Conservation (phyloP, 75 land plant genomes). For the Gnetum montanum region DNA sequence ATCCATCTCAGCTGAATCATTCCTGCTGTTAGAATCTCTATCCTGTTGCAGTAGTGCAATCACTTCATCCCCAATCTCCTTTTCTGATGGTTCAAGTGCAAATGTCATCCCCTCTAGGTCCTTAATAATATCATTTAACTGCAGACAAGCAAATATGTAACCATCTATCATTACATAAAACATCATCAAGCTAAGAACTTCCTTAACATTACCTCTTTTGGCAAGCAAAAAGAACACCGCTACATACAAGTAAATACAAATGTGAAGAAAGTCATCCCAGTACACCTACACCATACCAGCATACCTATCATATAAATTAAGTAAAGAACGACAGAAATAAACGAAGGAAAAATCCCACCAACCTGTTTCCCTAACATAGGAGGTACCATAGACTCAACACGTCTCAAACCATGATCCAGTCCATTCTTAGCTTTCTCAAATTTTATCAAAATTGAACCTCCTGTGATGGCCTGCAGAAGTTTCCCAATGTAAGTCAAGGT, state of each 20-base stretch:
- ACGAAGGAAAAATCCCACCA: too few relatives aligned
- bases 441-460: constrained; percentile 64
- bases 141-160: constrained; percentile 10
- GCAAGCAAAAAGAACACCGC: too few relatives aligned
- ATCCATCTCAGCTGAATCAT: constrained; percentile 59
- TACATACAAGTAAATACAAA: neutral
- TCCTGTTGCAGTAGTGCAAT: constrained; percentile 67
- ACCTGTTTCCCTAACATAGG: constrained; percentile 67
- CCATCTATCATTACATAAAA: too few relatives aligned
- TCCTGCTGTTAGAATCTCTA: constrained; percentile 28
- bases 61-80: constrained; percentile 75
- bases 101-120: constrained; percentile 55
- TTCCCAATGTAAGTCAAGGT: too few relatives aligned
- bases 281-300: neutral
- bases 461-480: constrained; percentile 77
- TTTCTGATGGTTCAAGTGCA: constrained; percentile 50
- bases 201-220: too few relatives aligned
- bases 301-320: too few relatives aligned
- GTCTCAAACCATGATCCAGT: constrained; percentile 60
- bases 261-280: neutral
- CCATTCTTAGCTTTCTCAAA: constrained; percentile 65
- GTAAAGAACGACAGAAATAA: too few relatives aligned
- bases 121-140: constrained; percentile 52
- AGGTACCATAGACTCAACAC: constrained; percentile 71
- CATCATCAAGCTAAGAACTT: too few relatives aligned